phyloP scores from a whole-genome alignment of 2,329 filamentous ascomycete genomes.

The Teratosphaeria nubilosa region DNA sequence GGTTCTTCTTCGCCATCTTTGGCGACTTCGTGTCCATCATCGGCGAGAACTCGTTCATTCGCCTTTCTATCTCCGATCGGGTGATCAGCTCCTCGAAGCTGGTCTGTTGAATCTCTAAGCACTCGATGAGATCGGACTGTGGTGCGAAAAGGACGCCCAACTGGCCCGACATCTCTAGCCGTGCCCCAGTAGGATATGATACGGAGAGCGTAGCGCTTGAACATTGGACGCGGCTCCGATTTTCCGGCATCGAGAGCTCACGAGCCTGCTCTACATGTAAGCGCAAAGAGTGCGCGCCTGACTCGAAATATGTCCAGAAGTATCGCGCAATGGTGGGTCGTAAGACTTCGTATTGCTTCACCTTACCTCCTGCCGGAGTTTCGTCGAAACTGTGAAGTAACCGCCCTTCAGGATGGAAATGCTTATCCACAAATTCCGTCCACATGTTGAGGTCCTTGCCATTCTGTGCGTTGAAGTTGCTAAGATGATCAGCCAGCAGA shows the following conservation, averaged over 20 bases:
- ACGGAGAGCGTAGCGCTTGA: slow-evolving; percentile 72
- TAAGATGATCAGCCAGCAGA: slow-evolving; percentile 47
- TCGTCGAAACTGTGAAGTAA: slow-evolving; percentile 44
- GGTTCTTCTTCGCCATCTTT: slow-evolving; percentile 46
- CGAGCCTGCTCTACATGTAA: slow-evolving; percentile 64
- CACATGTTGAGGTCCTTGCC: slow-evolving; percentile 63
- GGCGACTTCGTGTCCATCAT: slow-evolving; percentile 32
- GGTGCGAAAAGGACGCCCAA: slow-evolving; percentile 70
- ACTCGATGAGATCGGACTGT: slow-evolving; percentile 64
- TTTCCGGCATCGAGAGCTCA: slow-evolving; percentile 45
- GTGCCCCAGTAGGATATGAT: slow-evolving; percentile 75
- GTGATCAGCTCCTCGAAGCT: slow-evolving; percentile 77
- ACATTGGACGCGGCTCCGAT: slow-evolving; percentile 68
- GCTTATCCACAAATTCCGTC: slow-evolving; percentile 67
- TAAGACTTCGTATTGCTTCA: slow-evolving; percentile 80
- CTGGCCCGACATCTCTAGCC: slow-evolving; percentile 44
- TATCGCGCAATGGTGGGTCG: slow-evolving; percentile 75
- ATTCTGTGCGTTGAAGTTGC: slow-evolving; percentile 45
- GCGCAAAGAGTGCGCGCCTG: slow-evolving; percentile 76
- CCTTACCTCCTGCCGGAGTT: slow-evolving; percentile 16
- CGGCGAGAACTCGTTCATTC: slow-evolving; percentile 38
- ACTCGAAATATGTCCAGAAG: slow-evolving; percentile 80
- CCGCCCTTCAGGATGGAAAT: slow-evolving; percentile 69
- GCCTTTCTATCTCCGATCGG: slow-evolving; percentile 46
- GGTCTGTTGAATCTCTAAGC: slow-evolving; percentile 69